These are phyloP conservation scores for Yamadazyma scolyti DNA, from an alignment of 805 yeast species.

Conservation along the genomic window DNA sequence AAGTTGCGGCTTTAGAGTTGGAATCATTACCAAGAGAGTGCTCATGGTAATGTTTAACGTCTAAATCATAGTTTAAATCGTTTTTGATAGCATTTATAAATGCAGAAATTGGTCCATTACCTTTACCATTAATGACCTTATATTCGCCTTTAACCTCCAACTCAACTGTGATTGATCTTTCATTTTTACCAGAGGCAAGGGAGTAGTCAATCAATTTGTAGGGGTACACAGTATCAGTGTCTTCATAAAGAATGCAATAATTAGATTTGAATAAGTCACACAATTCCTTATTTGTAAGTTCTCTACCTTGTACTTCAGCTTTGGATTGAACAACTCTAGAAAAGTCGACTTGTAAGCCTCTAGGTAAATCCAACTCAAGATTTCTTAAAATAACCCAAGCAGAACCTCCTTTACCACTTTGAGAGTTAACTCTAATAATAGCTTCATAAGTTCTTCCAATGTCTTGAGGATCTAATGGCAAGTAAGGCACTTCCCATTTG, in stretches of 20 bases:
- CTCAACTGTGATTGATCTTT: slow-evolving; percentile 46
- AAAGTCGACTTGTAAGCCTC: slow-evolving; percentile 74
- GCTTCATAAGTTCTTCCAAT: slow-evolving; percentile 90
- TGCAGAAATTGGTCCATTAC: slow-evolving; percentile 84
- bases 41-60: slow-evolving; percentile 70
- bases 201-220: slow-evolving; percentile 46
- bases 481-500: slow-evolving; percentile 72
- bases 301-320: slow-evolving; percentile 72
- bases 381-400: slow-evolving; percentile 80
- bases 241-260: slow-evolving; percentile 43
- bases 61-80: slow-evolving; percentile 46
- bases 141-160: slow-evolving; percentile 44
- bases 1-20: slow-evolving; percentile 72
- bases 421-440: slow-evolving; percentile 85
- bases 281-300: slow-evolving; percentile 62
- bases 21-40: slow-evolving; percentile 78
- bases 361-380: slow-evolving; percentile 76
- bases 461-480: slow-evolving; percentile 81
- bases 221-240: slow-evolving; percentile 15
- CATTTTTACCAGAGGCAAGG: slow-evolving; percentile 34
- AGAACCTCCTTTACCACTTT: slow-evolving; percentile 86
- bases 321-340: slow-evolving; percentile 64
- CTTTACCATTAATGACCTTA: slow-evolving; percentile 50
- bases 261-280: slow-evolving; percentile 60
- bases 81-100: slow-evolving; percentile 58